A percentile compares a stretch with the other conserved stretches of the same genome.
These are phyloP conservation scores for Trametes sp. DNA, from an alignment of 1,284 basidiomycete species.

Conservation along the genomic window DNA sequence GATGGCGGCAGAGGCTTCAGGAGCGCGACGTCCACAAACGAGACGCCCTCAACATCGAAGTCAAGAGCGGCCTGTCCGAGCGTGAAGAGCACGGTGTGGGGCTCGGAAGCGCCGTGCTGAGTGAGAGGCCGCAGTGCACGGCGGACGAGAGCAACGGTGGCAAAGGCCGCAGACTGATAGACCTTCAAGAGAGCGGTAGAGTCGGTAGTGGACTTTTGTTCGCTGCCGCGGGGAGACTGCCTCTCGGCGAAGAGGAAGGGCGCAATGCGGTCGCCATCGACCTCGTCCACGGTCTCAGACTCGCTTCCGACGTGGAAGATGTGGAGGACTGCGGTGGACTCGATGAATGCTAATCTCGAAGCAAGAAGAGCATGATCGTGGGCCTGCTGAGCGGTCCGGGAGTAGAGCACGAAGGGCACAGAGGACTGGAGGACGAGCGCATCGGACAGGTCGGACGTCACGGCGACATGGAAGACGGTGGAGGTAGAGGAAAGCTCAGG, in stretches of 20 bases:
- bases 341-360: conserved; percentile 66
- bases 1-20: conserved; percentile 78
- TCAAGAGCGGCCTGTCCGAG: conserved; percentile 65
- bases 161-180: conserved; percentile 70
- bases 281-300: conserved; percentile 50
- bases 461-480: conserved; percentile 65
- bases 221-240: conserved; percentile 34
- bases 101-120: conserved; percentile 54
- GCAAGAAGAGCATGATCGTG: conserved; percentile 81
- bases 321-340: conserved; percentile 78
- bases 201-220: conserved; percentile 30
- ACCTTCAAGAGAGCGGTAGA: conserved; percentile 52
- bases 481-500: conserved; percentile 60
- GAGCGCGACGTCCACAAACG: conserved; percentile 75
- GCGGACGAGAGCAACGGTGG: conserved; percentile 67
- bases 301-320: conserved; percentile 64
- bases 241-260: conserved; percentile 63
- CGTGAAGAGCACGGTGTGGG: conserved; percentile 75
- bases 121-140: conserved; percentile 65
- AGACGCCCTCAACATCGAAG: conserved; percentile 62
- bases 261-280: conserved; percentile 63
- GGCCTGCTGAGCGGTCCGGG: conserved; percentile 68
- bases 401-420: conserved; percentile 69
- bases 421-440: conserved; percentile 64
- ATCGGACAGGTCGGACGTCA: conserved; percentile 63